Evolutionary conservation across 1,284 basidiomycete species (phyloP).

Genomic region (Boletus albobrunnescens): DNA sequence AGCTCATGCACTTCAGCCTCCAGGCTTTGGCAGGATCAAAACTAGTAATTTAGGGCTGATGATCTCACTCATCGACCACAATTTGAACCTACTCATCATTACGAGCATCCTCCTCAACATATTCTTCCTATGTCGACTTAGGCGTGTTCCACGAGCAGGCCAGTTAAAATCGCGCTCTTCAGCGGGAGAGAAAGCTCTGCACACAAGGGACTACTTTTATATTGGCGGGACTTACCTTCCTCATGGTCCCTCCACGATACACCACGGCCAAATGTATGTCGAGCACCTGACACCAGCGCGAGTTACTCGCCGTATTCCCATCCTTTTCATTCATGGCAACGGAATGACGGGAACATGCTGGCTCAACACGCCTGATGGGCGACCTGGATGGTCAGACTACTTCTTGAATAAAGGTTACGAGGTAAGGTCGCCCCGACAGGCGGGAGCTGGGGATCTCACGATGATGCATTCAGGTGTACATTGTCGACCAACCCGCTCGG

Average conservation of each 20-base stretch:
- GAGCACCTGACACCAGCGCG: conserved; percentile 42
- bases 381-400: conserved; percentile 48
- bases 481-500: conserved; percentile 49
- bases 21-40: no score
- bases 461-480: conserved; percentile 38
- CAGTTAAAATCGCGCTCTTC: conserved; percentile 1
- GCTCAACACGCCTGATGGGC: conserved; percentile 48
- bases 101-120: conserved; percentile 22
- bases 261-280: conserved; percentile 45
- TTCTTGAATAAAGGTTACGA: conserved; percentile 47
- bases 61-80: conserved; percentile 7
- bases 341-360: conserved; percentile 49
- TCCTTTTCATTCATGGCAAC: conserved; percentile 45
- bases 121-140: conserved; percentile 13
- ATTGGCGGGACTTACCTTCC: conserved; percentile 39
- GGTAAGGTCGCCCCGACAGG: conserved; percentile 21
- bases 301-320: conserved; percentile 37
- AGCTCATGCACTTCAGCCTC: no score
- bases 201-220: conserved; percentile 44
- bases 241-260: conserved; percentile 33
- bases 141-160: conserved; percentile 1
- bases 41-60: conserved; percentile 2
- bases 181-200: conserved; percentile 24
- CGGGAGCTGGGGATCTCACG: conserved; percentile 1
- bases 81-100: conserved; percentile 7